These are phyloP conservation scores for Syzygium oleosum DNA, from an alignment of 345 rosid genomes.

Conservation along the genomic window DNA sequence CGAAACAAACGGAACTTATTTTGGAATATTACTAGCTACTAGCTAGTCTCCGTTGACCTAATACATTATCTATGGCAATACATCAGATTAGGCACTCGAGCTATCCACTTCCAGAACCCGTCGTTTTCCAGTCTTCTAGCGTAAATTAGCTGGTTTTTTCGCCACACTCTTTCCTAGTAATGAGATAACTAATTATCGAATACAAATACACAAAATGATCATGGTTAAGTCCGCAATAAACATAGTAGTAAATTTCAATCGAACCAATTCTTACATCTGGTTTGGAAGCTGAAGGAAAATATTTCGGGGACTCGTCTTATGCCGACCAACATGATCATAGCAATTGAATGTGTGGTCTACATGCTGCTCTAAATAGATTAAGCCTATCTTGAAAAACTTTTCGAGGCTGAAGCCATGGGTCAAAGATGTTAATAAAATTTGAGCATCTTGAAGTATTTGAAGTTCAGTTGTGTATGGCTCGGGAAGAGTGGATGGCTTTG, in stretches of 20 bases:
- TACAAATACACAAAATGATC: neutral
- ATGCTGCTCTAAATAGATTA: too few species aligned
- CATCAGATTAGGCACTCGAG: neutral
- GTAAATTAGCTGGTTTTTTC: neutral
- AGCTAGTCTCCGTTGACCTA: neutral
- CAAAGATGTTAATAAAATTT: neutral
- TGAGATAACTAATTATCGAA: neutral
- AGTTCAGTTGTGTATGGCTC: neutral
- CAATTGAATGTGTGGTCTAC: neutral
- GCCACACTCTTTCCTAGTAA: neutral
- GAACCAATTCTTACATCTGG: neutral
- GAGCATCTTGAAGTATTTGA: neutral
- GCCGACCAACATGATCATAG: neutral
- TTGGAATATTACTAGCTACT: too few species aligned
- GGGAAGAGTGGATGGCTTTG: neutral
- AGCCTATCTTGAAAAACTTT: neutral
- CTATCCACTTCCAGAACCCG: neutral
- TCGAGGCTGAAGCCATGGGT: neutral
- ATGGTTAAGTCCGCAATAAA: neutral
- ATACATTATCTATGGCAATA: neutral
- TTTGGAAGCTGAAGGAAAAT: neutral
- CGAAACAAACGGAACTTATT: too few species aligned
- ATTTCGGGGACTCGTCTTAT: neutral
- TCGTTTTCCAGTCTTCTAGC: neutral
- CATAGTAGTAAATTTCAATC: neutral